Conservation (phyloP, 1,139 yeast genomes). For the Kodamaea sp. region DNA sequence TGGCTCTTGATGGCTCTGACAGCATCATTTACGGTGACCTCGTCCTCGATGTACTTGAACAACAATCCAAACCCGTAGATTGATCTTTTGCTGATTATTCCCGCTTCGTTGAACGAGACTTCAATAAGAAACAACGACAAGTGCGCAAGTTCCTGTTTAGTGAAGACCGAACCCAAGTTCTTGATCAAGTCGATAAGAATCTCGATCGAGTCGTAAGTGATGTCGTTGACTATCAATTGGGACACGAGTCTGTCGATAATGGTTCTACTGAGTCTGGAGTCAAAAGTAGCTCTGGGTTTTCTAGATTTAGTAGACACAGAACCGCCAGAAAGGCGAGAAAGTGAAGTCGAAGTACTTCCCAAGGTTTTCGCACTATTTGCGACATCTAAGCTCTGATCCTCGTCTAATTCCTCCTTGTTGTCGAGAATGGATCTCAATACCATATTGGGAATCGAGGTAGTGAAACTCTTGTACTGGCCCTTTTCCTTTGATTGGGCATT, state of each 20-base stretch:
- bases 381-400: not conserved
- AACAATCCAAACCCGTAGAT: conserved; percentile 56
- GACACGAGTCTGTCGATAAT: conserved; percentile 18
- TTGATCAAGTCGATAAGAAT: conserved; percentile 59
- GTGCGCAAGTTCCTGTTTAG: conserved; percentile 37
- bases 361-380: conserved; percentile 1
- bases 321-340: not conserved
- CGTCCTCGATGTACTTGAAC: conserved; percentile 30
- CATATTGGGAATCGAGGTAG: conserved; percentile 69
- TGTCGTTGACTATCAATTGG: conserved; percentile 16
- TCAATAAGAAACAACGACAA: conserved; percentile 40
- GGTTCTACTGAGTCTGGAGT: conserved; percentile 18
- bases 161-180: conserved; percentile 53
- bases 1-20: conserved; percentile 9
- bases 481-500: conserved; percentile 24
- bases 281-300: conserved; percentile 10
- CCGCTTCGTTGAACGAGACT: conserved; percentile 44
- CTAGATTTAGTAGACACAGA: not conserved
- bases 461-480: conserved; percentile 41
- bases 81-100: conserved; percentile 54
- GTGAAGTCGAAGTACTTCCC: not conserved
- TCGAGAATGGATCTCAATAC: conserved; percentile 65
- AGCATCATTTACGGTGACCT: conserved; percentile 14
- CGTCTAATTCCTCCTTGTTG: conserved; percentile 14
- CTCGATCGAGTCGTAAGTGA: conserved; percentile 63